phyloP scores from a whole-genome alignment of 345 rosid species.

The Raphanus sativus region DNA sequence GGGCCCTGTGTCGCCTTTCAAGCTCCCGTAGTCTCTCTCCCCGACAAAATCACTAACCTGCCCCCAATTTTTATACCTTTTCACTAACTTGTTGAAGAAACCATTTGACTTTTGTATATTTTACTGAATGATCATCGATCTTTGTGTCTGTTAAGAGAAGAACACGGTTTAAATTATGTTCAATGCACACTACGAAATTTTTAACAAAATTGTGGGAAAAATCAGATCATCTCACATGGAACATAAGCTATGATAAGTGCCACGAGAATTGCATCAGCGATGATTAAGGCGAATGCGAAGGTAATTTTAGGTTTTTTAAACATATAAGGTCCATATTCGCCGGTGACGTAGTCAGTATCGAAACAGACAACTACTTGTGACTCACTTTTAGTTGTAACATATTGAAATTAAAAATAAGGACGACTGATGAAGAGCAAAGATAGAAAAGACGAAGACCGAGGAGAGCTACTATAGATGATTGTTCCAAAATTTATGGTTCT shows the following conservation, averaged over 20 bases:
- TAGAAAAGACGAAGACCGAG: too few relatives aligned
- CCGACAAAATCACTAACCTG: constrained; percentile 72
- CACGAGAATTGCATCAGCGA: constrained; percentile 61
- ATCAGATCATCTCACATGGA: constrained; percentile 58
- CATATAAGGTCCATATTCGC: background rate
- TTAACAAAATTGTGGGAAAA: background rate
- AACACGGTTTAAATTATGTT: background rate
- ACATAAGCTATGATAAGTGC: constrained; percentile 70
- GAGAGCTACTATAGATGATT: too few relatives aligned
- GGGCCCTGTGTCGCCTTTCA: constrained; percentile 95
- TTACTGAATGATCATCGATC: too few relatives aligned
- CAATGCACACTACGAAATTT: background rate
- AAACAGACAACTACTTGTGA: too few relatives aligned
- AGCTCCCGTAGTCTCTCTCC: constrained; percentile 75
- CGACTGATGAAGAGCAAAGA: too few relatives aligned
- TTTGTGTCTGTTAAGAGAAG: background rate
- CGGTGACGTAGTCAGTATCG: too few relatives aligned
- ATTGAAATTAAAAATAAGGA: too few relatives aligned
- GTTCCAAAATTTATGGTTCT: too few relatives aligned
- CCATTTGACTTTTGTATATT: too few relatives aligned
- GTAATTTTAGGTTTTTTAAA: constrained; percentile 43
- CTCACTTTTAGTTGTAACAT: too few relatives aligned
- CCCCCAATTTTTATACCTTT: too few relatives aligned
- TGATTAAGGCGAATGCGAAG: constrained; percentile 49
- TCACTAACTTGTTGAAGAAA: too few relatives aligned